Base-by-base conservation (phyloP, 1,284 basidiomycete species). In the Malassezia globosa region DNA sequence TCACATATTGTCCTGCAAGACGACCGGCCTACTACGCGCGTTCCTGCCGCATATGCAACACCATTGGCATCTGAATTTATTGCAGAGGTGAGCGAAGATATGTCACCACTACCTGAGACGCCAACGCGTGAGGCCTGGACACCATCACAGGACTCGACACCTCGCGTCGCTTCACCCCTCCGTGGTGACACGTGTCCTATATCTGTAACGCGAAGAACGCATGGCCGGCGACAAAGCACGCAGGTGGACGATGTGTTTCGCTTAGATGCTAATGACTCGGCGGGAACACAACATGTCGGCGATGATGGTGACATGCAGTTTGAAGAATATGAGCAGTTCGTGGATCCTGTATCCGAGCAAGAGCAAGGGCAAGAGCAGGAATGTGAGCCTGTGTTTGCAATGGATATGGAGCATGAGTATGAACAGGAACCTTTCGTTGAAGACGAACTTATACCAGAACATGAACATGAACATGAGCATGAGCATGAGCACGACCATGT, bases 21-120 rank as follows among this genome's bases (percentile, higher is more conserved):
- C 5, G 31, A 31, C 19, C 43, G 42, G 5, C 39, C 54, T 21
- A 49, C 66, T 2, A 39, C 46, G 4, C 51, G 55, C 19, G 24
- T 64, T 6, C 41, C 29, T n/a, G 41, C 27, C 29, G 27, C 52
- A 18, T 37, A 59, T 6, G 64, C 62, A 0, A 37, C 34, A 36
- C 42, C 62, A 5, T 61, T 61, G 16, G 53, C 58, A 34, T 34
- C 41, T 21, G 52, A 42, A 11, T 52, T 58, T 11, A 41, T 67
- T 33, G 22, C 24, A 10, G 55, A 57, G 29, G n/a, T n/a, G n/a
- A n/a, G n/a, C n/a, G 54, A 55, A 11, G 35, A 51, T 5, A 41
- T 26, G 27, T 19, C 10, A 29, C 24, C 41, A 14, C 41, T 25
- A 14, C 7, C 5, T 6, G n/a, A n/a, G n/a, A 42, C 41, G 31